These are phyloP conservation scores for Hyparrhenia diplandra DNA, from an alignment of 176 grass and related monocot species.

Conservation along the genomic window DNA sequence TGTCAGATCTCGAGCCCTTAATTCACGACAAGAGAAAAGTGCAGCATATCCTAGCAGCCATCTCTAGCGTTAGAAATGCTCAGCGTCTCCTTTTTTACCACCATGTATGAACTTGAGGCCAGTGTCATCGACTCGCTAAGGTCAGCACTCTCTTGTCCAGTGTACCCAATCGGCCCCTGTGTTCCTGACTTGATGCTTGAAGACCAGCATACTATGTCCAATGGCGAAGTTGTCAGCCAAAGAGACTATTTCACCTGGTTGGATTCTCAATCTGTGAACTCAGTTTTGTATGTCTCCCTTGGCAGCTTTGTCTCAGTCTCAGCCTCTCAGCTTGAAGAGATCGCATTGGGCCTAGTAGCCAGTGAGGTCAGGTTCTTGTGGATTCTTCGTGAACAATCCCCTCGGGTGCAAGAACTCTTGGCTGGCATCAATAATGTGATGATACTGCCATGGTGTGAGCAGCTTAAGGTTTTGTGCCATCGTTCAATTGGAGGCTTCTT, in stretches of 20 bases:
- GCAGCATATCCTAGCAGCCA: background rate
- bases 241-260: conserved; percentile 40
- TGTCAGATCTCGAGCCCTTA: conserved; percentile 36
- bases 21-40: conserved; percentile 27
- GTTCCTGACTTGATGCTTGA: conserved; percentile 24
- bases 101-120: conserved; percentile 47
- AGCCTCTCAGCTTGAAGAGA: conserved; percentile 44
- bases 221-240: conserved; percentile 3
- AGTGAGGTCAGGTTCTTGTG: conserved; percentile 55
- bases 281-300: conserved; percentile 51
- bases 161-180: conserved; percentile 45
- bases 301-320: conserved; percentile 58
- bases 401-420: conserved; percentile 1
- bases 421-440: conserved; percentile 24
- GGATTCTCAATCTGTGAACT: conserved; percentile 39
- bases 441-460: conserved; percentile 50
- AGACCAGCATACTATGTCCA: background rate
- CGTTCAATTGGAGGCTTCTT: conserved; percentile 56
- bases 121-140: conserved; percentile 22
- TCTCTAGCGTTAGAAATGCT: conserved; percentile 26
- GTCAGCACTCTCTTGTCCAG: conserved; percentile 29
- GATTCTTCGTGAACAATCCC: conserved; percentile 34
- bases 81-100: conserved; percentile 52
- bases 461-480: conserved; percentile 48
- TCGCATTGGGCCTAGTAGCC: conserved; percentile 22